phyloP scores from a whole-genome alignment of 1,284 basidiomycete genomes.

The Ceratobasidium sp. region DNA sequence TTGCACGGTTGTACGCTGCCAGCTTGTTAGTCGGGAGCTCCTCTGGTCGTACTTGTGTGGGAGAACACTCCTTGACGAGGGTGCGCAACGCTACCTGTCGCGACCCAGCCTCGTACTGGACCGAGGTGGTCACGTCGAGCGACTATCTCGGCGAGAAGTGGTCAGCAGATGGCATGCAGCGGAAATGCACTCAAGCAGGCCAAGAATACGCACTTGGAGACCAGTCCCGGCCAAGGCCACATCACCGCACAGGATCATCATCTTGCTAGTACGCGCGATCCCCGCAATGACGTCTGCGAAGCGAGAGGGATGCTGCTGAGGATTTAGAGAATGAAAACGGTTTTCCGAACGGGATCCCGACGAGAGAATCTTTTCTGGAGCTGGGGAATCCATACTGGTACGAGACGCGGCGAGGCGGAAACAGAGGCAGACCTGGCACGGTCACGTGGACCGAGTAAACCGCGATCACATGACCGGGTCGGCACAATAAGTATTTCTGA shows the following conservation, averaged over 20 bases:
- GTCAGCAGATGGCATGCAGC: neutral
- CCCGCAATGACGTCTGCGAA: too few species aligned
- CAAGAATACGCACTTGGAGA: neutral
- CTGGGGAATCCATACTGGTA: too few species aligned
- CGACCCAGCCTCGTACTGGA: neutral
- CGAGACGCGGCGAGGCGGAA: too few species aligned
- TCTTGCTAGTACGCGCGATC: neutral
- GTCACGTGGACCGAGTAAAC: too few species aligned
- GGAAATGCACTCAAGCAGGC: neutral
- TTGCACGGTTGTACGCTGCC: neutral
- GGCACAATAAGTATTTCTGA: too few species aligned
- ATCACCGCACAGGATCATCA: constrained; percentile 4
- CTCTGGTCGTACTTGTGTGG: neutral
- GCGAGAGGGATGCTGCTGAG: too few species aligned
- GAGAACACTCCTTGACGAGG: neutral
- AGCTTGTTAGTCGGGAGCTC: neutral
- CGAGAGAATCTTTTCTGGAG: too few species aligned
- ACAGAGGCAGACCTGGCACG: too few species aligned
- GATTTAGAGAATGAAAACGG: too few species aligned
- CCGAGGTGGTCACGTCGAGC: neutral
- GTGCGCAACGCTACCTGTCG: neutral
- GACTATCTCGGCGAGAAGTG: neutral
- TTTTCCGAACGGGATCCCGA: too few species aligned
- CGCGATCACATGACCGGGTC: too few species aligned
- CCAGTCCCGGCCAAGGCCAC: neutral